Conservation (phyloP, 176 grass and related monocot genomes). For the Miscanthus lutarioriparius region DNA sequence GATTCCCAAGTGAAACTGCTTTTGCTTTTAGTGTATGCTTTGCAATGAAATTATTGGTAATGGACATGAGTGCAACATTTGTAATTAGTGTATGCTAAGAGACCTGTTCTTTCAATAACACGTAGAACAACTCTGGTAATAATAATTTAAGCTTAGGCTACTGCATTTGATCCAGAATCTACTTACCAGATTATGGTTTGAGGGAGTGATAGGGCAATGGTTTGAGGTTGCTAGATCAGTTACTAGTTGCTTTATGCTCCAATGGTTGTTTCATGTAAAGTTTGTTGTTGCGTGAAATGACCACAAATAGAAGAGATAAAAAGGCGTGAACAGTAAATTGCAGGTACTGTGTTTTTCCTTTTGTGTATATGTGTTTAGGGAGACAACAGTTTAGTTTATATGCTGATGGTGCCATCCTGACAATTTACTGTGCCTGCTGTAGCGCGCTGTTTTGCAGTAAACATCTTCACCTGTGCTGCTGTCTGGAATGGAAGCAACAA, state of each 20-base stretch:
- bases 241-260: not conserved
- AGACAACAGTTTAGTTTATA: not conserved
- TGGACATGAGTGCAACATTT: not conserved
- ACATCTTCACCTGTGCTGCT: not conserved
- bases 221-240: not conserved
- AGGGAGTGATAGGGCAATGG: not conserved
- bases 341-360: not conserved
- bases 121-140: not conserved
- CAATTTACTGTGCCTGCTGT: not conserved
- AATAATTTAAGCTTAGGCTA: not conserved
- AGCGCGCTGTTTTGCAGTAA: not conserved
- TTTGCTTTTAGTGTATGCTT: conserved; percentile 1
- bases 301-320: not conserved
- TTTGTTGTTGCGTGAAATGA: not conserved
- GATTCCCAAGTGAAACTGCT: conserved; percentile 31
- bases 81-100: not conserved
- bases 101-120: not conserved
- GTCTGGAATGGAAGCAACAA: not conserved
- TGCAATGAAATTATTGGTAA: not conserved
- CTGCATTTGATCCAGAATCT: not conserved
- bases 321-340: not conserved
- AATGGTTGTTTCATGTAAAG: not conserved
- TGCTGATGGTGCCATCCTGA: not conserved
- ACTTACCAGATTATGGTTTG: not conserved
- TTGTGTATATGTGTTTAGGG: not conserved